phyloP scores from a whole-genome alignment of 768 basidiomycete genomes.

The Gloeopeniophorella convolvens region DNA sequence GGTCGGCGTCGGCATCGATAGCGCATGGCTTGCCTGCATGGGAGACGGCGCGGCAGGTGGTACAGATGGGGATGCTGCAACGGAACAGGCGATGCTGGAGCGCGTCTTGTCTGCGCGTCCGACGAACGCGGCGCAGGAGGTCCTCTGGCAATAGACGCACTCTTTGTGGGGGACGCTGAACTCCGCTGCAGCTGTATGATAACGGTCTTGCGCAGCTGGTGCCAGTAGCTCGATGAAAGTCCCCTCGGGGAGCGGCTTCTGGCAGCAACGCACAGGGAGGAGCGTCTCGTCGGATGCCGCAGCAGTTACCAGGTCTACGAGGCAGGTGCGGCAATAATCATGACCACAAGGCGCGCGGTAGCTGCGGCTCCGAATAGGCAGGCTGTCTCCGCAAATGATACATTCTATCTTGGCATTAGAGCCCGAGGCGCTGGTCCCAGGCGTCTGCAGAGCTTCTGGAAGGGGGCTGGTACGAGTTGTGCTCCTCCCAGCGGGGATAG shows the following conservation, averaged over 20 bases:
- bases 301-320: constrained; percentile 34
- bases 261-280: constrained; percentile 47
- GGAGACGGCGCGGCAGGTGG: neutral
- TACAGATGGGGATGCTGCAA: neutral
- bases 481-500: too few relatives aligned
- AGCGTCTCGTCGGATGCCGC: constrained; percentile 45
- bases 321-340: constrained; percentile 40
- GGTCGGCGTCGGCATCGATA: neutral
- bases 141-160: neutral
- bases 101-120: neutral
- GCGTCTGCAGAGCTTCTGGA: too few relatives aligned
- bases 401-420: constrained; percentile 25
- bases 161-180: neutral
- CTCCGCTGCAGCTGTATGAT: neutral
- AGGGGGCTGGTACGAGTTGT: too few relatives aligned
- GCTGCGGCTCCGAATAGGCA: constrained; percentile 20
- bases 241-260: constrained; percentile 29
- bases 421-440: constrained; percentile 21
- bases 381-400: constrained; percentile 36
- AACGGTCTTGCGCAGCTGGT: neutral
- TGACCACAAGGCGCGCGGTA: constrained; percentile 42
- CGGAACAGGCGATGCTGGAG: neutral
- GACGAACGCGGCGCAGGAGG: neutral
- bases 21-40: neutral
- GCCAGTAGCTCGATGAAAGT: constrained; percentile 29